These are phyloP conservation scores for Saccharomyces pastorianus DNA, from an alignment of 1,139 yeast genomes.

Conservation along the genomic window DNA sequence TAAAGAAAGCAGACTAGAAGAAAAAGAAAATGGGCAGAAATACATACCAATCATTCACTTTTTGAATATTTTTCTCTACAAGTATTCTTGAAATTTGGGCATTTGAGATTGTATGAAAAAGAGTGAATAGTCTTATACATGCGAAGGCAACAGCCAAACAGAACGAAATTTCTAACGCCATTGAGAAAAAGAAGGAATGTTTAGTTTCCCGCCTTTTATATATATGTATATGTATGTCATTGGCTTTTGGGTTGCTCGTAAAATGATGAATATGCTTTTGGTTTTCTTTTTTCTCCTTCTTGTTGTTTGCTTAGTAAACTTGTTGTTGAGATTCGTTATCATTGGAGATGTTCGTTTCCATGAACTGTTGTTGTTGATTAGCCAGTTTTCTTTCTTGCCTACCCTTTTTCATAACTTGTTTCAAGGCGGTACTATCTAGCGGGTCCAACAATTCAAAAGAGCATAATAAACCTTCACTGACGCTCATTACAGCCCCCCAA, in stretches of 20 bases:
- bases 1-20: background rate
- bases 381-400: slow-evolving; percentile 69
- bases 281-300: background rate
- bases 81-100: too few relatives aligned
- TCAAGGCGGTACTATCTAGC: slow-evolving; percentile 82
- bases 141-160: background rate
- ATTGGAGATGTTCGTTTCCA: background rate
- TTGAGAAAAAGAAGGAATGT: background rate
- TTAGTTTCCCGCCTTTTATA: background rate
- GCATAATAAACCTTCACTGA: slow-evolving; percentile 82
- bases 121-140: background rate
- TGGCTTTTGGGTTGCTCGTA: background rate
- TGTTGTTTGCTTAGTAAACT: background rate
- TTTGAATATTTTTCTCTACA: too few relatives aligned
- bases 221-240: background rate
- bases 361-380: slow-evolving; percentile 28
- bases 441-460: slow-evolving; percentile 92
- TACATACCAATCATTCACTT: too few relatives aligned
- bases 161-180: background rate
- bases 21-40: background rate
- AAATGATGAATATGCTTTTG: background rate
- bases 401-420: slow-evolving; percentile 86
- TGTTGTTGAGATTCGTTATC: background rate
- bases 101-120: background rate
- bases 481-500: slow-evolving; percentile 99